phyloP scores from a whole-genome alignment of 495 filamentous ascomycete genomes.

The Xylaria longipes region DNA sequence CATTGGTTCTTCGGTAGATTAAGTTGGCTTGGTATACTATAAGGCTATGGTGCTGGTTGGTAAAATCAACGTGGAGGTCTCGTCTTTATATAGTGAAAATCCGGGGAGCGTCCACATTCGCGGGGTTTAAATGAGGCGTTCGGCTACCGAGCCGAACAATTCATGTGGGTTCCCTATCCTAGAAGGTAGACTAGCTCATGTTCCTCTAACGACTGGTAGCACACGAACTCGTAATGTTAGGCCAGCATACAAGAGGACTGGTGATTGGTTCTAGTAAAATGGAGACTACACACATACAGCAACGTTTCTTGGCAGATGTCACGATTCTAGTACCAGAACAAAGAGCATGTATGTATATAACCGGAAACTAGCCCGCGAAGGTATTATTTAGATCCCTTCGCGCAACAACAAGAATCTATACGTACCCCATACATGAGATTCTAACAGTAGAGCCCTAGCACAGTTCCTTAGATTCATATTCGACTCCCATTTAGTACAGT shows the following conservation, averaged over 20 bases:
- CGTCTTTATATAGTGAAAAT: slow-evolving; percentile 31
- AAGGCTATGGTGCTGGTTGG: slow-evolving; percentile 14
- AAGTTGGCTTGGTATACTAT: not conserved
- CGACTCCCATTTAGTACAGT: not conserved
- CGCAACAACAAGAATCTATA: too few relatives aligned
- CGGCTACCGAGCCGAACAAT: slow-evolving; percentile 33
- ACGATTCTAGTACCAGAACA: too few relatives aligned
- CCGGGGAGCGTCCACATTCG: slow-evolving; percentile 35
- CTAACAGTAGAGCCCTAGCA: not conserved
- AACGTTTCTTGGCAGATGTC: not conserved
- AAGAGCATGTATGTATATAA: too few relatives aligned
- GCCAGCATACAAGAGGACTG: not conserved
- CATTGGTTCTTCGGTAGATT: not conserved
- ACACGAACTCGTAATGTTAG: not conserved
- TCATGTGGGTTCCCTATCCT: not conserved
- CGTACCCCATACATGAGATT: too few relatives aligned
- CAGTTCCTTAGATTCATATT: not conserved
- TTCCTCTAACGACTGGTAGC: not conserved
- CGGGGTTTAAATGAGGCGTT: slow-evolving; percentile 30
- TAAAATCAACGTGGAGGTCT: slow-evolving; percentile 28
- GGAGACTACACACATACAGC: not conserved
- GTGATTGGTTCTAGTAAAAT: not conserved
- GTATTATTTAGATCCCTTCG: too few relatives aligned
- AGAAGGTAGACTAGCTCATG: not conserved
- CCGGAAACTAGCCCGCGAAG: too few relatives aligned